Percentiles rank a stretch among this genome's conserved stretches.
These are phyloP conservation scores for Cystobasidium pallidum DNA, from an alignment of 1,284 basidiomycete genomes.

Conservation along the genomic window DNA sequence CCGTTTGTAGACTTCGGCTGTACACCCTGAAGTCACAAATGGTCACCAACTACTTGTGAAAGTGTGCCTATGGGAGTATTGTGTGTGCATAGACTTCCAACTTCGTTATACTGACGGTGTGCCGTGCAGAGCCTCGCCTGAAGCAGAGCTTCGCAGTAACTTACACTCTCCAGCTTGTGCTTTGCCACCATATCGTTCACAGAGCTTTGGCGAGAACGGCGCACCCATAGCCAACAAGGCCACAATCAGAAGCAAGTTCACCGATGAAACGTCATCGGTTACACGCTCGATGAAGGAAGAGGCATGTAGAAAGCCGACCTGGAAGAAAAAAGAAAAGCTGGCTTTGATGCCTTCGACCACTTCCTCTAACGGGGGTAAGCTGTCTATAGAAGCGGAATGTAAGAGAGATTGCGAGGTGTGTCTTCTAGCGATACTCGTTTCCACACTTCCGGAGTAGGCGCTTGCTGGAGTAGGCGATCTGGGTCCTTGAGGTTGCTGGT, in stretches of 20 bases:
- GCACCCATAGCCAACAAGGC: conserved; percentile 1
- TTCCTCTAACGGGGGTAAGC: conserved; percentile 1
- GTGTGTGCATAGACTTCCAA: no score
- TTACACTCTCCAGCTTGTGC: not conserved
- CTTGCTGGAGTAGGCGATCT: not conserved
- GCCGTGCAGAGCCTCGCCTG: not conserved
- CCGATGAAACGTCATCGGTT: not conserved
- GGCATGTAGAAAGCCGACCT: conserved; percentile 1
- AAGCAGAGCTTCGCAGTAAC: not conserved
- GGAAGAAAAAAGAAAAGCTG: not conserved
- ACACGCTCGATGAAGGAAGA: not conserved
- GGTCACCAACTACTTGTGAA: no score
- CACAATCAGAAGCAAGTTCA: not conserved
- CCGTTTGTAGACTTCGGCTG: no score
- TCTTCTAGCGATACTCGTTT: not conserved
- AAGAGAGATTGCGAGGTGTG: not conserved
- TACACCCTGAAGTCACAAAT: no score
- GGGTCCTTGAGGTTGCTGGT: not conserved
- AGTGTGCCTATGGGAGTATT: no score
- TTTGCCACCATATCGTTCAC: not conserved
- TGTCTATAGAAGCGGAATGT: not conserved
- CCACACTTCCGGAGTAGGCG: not conserved
- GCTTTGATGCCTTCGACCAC: conserved; percentile 6
- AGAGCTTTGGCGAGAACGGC: not conserved
- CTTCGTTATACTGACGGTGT: no score